phyloP scores from a whole-genome alignment of 768 basidiomycete species.

The Harrya chromipes region DNA sequence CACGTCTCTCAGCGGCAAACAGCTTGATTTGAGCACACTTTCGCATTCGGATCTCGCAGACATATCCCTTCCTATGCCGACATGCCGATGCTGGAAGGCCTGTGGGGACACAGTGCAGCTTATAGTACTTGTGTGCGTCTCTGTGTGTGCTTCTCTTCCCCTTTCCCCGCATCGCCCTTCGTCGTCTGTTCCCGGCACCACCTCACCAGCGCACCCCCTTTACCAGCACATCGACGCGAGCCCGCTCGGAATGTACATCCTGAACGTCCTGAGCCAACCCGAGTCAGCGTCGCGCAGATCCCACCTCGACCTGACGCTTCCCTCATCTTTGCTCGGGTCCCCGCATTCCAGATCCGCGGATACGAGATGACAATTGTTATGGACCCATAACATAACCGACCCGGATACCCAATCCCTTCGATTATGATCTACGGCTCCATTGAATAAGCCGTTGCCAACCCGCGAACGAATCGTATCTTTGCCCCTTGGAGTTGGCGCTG shows the following conservation, averaged over 20 bases:
- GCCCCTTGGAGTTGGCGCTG: no score
- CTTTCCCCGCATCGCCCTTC: neutral
- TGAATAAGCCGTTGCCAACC: no score
- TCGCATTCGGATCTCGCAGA: conserved; percentile 14
- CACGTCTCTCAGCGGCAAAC: conserved; percentile 20
- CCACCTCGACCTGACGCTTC: neutral
- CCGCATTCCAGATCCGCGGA: conserved; percentile 1
- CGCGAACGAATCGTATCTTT: no score
- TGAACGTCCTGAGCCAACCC: neutral
- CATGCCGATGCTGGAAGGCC: neutral
- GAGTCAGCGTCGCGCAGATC: no score
- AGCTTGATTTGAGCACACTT: neutral
- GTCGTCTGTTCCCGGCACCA: no score
- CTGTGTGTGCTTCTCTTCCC: neutral
- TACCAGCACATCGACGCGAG: neutral
- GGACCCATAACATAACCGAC: neutral
- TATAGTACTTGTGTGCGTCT: neutral
- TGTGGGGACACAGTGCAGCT: neutral
- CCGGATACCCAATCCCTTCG: neutral
- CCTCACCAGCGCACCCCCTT: neutral
- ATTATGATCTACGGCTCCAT: no score
- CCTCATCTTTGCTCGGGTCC: neutral
- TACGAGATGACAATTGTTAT: neutral
- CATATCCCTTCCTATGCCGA: no score
- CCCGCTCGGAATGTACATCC: neutral